Base-by-base conservation (phyloP, 192 early-diverging fungal genomes). In the Entomortierella beljakovae region DNA sequence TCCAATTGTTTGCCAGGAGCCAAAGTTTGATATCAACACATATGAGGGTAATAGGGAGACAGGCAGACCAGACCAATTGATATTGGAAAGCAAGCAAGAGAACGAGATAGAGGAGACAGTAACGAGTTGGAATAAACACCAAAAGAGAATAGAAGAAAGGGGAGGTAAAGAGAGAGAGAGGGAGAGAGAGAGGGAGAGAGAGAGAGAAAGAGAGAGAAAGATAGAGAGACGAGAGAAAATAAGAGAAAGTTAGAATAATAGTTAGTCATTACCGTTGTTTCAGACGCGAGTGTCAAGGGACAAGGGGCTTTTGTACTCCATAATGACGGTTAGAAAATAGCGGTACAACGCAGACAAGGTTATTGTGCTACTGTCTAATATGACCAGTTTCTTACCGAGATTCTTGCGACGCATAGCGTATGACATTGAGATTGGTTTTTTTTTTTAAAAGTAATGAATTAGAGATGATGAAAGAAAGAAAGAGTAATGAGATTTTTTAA, bases 331-430 rank as follows among this genome's bases (percentile, higher is more conserved):
- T n/a, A n/a, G n/a, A n/a, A n/a, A n/a, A n/a, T n/a, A n/a, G n/a
- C n/a, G n/a, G n/a, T n/a, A n/a, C n/a, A n/a, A n/a, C n/a, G n/a
- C n/a, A n/a, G n/a, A n/a, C n/a, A n/a, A n/a, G n/a, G n/a, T n/a
- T n/a, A n/a, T n/a, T n/a, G 61, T 62, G 46, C 61, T 34, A n/a
- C n/a, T 6, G 42, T n/a, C 42, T 25, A 33, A 26, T 42, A 31
- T n/a, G 1, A 4, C 5, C 7, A 18, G 2, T 38, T 48, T 18
- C 62, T 65, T 74, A 74, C 71, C 71, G 38, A 74, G 64, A 58
- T 74, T 74, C 57, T 74, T 74, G 71, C 71, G 71, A 25, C 71
- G 71, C 63, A 65, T 74, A n/a, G 71, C 38, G 64, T 74, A 74
- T 22, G 71, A 74, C 71, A 74, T 74, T 23, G 32, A 42, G 16